Evolutionary conservation across 495 filamentous ascomycete genomes (phyloP), one percentile per base, ranked within the genome.

Genomic region (Astrothelium subdiscretum): DNA sequence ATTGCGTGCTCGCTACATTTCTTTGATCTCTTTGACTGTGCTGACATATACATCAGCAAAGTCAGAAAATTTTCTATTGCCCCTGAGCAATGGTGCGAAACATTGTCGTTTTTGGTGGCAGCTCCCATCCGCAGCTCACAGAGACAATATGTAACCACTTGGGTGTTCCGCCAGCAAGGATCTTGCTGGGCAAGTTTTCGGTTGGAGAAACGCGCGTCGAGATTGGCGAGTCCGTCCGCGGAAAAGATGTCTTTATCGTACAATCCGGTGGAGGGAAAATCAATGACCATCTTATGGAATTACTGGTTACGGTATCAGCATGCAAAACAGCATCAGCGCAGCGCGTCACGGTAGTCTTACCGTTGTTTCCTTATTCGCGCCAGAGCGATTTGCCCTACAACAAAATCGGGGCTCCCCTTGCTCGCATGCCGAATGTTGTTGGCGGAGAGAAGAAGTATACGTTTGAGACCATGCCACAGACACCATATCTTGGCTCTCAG

Each of bases 241-340:
- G 87, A 62, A 98, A 98, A 73, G 94, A 97, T 80, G 92, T 98
- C 70, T 96, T 95, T 75, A 95, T 97, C 73, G 88, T 97, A 66
- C 91, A 97, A 73, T 89, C 87, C 58, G 90, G 91, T 59, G 84
- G 86, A 62, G 89, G 89, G 57, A 91, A 87, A 65, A 90, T 97
- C 75, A 98, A 98, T 70, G 94, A 98, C 72, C 85, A 96, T 73
- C 80, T 98, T 54, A 85, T 98, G 78, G 94, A 98, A 66, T 84
- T 98, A 38, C 87, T 96, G 71, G 96, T 98, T 76, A 95, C 82
- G 61, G 92, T 98, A 66, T 95, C 90, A 22, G 94, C 94, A 65
- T 97, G 95, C 81, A 96, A 97, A 76, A 97, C 90, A 2, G 94
- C 95, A 59, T 95, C 90, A 32, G 94, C 94, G 3, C 88, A 85